phyloP scores from a whole-genome alignment of 208 protist species.

The Trypanosoma cruzi region DNA sequence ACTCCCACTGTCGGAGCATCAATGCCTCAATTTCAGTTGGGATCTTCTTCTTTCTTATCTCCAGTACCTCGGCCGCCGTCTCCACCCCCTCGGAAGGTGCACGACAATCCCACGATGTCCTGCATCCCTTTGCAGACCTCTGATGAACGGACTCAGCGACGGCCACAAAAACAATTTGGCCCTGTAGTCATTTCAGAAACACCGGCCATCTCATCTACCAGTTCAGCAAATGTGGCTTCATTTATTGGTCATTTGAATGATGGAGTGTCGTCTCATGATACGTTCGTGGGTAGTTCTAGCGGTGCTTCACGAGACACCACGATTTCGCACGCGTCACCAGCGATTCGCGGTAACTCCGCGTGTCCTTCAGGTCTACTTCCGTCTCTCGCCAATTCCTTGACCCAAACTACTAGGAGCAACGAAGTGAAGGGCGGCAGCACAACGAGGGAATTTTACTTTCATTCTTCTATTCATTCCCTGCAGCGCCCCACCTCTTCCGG shows the following conservation, averaged over 20 bases:
- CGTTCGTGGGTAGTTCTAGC: neutral
- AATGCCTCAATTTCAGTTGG: neutral
- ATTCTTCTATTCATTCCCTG: neutral
- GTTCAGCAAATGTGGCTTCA: neutral
- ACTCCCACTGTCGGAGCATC: neutral
- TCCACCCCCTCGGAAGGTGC: neutral
- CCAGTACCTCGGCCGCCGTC: neutral
- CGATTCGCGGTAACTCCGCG: neutral
- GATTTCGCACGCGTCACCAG: neutral
- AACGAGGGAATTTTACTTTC: neutral
- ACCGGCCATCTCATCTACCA: neutral
- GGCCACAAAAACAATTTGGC: neutral
- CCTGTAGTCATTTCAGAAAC: neutral
- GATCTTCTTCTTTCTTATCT: neutral
- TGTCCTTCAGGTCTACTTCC: neutral
- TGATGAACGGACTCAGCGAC: neutral
- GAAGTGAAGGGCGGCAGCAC: neutral
- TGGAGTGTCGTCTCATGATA: neutral
- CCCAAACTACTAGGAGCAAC: neutral
- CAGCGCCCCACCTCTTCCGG: neutral
- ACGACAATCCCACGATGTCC: neutral
- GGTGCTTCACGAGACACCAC: neutral
- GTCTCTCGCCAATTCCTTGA: neutral
- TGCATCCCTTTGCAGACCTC: neutral
- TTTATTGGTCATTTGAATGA: neutral